Evolutionary conservation across 2,329 filamentous ascomycete genomes (phyloP).

Genomic region (Neophaeococcomyces mojaviensis): DNA sequence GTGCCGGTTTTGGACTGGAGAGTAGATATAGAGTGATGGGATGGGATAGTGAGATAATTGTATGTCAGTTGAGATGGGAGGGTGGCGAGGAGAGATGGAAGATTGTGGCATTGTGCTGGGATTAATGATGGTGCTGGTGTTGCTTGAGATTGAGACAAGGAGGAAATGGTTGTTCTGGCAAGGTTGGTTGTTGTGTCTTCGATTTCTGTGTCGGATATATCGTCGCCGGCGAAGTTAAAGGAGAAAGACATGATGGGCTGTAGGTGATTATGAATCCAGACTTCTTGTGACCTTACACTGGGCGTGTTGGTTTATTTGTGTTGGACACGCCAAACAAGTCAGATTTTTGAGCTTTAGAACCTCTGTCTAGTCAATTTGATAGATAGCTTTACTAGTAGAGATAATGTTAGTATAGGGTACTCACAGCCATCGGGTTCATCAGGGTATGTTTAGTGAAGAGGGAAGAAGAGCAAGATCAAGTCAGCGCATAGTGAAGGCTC

Average conservation of each 20-base stretch:
- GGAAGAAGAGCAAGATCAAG: too few relatives aligned
- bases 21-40: constrained; percentile 23
- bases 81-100: constrained; percentile 44
- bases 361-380: too few relatives aligned
- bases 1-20: background rate
- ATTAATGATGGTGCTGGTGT: constrained; percentile 18
- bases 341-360: too few relatives aligned
- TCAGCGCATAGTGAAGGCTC: too few relatives aligned
- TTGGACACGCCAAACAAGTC: too few relatives aligned
- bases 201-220: constrained; percentile 43
- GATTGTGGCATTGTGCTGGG: constrained; percentile 34
- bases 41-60: constrained; percentile 41
- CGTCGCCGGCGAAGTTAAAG: constrained; percentile 53
- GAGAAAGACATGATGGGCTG: constrained; percentile 35
- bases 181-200: constrained; percentile 25
- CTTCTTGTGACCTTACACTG: too few relatives aligned
- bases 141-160: constrained; percentile 9
- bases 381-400: too few relatives aligned
- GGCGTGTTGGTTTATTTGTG: too few relatives aligned
- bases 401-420: too few relatives aligned
- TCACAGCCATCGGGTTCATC: too few relatives aligned
- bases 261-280: background rate
- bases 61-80: constrained; percentile 56
- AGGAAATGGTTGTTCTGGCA: constrained; percentile 9
- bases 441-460: too few relatives aligned